Conservation (phyloP, 495 filamentous ascomycete genomes). For the Daldinia childiae region DNA sequence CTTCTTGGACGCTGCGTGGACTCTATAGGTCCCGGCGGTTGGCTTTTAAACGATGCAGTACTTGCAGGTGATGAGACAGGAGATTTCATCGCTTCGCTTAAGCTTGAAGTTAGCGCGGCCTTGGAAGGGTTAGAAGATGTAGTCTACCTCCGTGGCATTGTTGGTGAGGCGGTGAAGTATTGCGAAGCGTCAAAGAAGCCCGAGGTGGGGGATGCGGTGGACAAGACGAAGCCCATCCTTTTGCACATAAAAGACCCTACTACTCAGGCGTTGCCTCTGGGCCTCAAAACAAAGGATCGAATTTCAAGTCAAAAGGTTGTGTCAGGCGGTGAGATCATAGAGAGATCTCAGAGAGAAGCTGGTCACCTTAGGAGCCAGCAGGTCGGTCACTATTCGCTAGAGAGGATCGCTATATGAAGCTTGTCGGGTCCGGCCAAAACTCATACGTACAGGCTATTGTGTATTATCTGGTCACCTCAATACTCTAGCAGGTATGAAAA, state of each 20-base stretch:
- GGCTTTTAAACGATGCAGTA: constrained; percentile 70
- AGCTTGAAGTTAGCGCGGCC: constrained; percentile 76
- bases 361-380: constrained; percentile 76
- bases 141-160: constrained; percentile 70
- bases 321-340: constrained; percentile 68
- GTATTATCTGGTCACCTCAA: neutral
- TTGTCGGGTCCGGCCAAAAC: neutral
- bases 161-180: constrained; percentile 76
- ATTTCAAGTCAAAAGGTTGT: constrained; percentile 67
- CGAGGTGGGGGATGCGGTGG: constrained; percentile 13
- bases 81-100: constrained; percentile 73
- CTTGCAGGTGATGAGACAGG: constrained; percentile 62
- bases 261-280: constrained; percentile 67
- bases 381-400: constrained; percentile 78
- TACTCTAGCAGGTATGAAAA: neutral
- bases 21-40: constrained; percentile 83
- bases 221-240: constrained; percentile 38
- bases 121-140: constrained; percentile 81
- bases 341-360: constrained; percentile 72
- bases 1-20: constrained; percentile 82
- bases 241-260: constrained; percentile 44
- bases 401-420: constrained; percentile 68
- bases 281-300: constrained; percentile 70
- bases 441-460: constrained; percentile 1
- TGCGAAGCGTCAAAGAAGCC: constrained; percentile 57